Evolutionary conservation across 2,329 filamentous ascomycete species (phyloP), one percentile per base, ranked within the genome.

Genomic region (Fusarium gaditjirri): DNA sequence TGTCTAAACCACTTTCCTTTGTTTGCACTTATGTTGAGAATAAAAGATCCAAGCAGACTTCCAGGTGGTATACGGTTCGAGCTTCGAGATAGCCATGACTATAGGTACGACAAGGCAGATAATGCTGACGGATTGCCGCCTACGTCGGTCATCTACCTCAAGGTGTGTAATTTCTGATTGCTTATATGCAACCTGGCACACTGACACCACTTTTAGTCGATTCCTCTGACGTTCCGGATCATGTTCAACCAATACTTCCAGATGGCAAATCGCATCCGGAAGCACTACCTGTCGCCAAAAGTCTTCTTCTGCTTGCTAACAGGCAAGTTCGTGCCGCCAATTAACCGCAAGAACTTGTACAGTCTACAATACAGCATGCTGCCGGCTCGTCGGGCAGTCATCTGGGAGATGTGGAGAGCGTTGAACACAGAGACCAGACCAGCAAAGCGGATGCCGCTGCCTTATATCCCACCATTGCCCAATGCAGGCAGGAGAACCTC

Each of bases 171-270:
- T 35, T 35, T 16, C 19, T 25, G 38, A 6, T 23, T 4, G 16
- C 21, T 7, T 16, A 13, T 11, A 25, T 23, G 19, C n/a, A 47
- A 27, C 36, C 5, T 19, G 46, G 16, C 4, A n/a, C 14, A 35
- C 58, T 52, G 52, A 56, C 42, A 47, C 68, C 55, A 57, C 5
- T 19, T 35, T 8, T 75, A 96, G 91, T 95, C 95, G 7, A 93
- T 97, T 11, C 95, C 96, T 5, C 89, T 99, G 11, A 91, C 93
- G 7, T 93, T 98, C 74, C 89, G 91, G n/a, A 93, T 93, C 76
- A 98, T 98, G 90, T 98, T 99, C 82, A 90, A 97, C 68, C 95
- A 98, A 78, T 99, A 99, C 83, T 97, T 97, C 79, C 94, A 98
- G 80, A 94, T 99, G 77, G 94, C 93, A 33, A 90, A 93, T 71